These are phyloP conservation scores for Arthrinium puccinioides DNA, from an alignment of 2,329 filamentous ascomycete genomes.

Conservation along the genomic window DNA sequence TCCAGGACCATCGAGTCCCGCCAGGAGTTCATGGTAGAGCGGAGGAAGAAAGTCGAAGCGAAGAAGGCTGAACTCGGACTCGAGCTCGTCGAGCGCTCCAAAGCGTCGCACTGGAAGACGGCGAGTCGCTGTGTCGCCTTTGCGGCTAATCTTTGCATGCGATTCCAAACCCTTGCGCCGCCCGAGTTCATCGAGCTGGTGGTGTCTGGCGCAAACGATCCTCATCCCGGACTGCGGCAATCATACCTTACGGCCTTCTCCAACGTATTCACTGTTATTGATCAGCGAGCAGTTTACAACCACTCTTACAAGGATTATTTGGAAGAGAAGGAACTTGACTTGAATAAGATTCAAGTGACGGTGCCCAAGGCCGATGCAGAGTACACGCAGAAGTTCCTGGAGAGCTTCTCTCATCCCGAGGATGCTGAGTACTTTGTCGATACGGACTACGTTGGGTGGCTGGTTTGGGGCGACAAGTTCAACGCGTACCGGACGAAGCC, in stretches of 20 bases:
- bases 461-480: slow-evolving; percentile 89
- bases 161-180: slow-evolving; percentile 84
- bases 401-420: slow-evolving; percentile 66
- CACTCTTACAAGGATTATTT: slow-evolving; percentile 87
- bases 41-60: slow-evolving; percentile 69
- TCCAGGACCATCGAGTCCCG: slow-evolving; percentile 55
- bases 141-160: slow-evolving; percentile 80
- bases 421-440: slow-evolving; percentile 84
- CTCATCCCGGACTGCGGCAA: slow-evolving; percentile 76
- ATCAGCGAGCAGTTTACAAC: slow-evolving; percentile 76
- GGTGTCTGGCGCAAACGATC: slow-evolving; percentile 75
- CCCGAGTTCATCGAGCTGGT: slow-evolving; percentile 77
- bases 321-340: slow-evolving; percentile 68
- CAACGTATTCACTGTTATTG: slow-evolving; percentile 72
- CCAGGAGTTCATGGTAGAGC: slow-evolving; percentile 65
- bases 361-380: slow-evolving; percentile 68
- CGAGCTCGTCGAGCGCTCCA: slow-evolving; percentile 72
- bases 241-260: slow-evolving; percentile 77
- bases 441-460: slow-evolving; percentile 87
- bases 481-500: slow-evolving; percentile 70
- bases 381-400: slow-evolving; percentile 74
- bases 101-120: slow-evolving; percentile 91
- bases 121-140: slow-evolving; percentile 85
- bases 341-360: slow-evolving; percentile 66
- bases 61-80: slow-evolving; percentile 76